Evolutionary conservation across 164 flowering plant species (phyloP), one percentile per base, ranked within the genome.

Genomic region (Saururus chinensis): DNA sequence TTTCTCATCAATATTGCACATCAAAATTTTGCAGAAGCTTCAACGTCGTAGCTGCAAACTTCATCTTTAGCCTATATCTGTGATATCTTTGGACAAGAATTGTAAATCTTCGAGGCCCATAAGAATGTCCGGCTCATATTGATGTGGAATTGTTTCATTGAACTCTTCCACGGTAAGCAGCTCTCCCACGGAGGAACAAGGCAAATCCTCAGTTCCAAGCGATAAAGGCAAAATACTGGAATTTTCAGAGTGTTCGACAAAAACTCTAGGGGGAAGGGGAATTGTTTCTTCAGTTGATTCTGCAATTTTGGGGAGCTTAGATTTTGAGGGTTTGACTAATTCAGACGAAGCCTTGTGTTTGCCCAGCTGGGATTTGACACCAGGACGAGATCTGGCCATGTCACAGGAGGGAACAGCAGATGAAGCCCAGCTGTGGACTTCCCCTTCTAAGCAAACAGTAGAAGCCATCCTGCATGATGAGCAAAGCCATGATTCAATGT

Each of bases 331-430:
- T 71, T 68, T 88, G 21, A 20, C 21, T 4, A 79, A 67, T 14
- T 92, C 98, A 17, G 81, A 65, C 19, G 72, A 40, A 19, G 78
- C 79, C 74, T 85, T 92, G 71, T 86, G 91, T 70, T 90, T 90
- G 48, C 95, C 95, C 65, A 71, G 45, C 56, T 73, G 84, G 49
- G 73, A 60, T 65, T 85, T 88, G 1, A 73, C 57, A 16, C 72
- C 64, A 21, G 77, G 56, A 23, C 84, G 80, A 51, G 77, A 67
- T 71, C 72, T 80, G n/a, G 68, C 22, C 13, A 69, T 62, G 49
- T 82, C 90, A 51, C 68, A 66, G 23, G 69, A 66, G 56, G 84
- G 80, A 65, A 84, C 83, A 49, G 79, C 81, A 42, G 82, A 77
- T 52, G 82, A 65, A 49, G 83, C 85, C 84, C 84, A 80, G 66